Conservation (phyloP, 495 filamentous ascomycete species). For the Xylaria scruposa region DNA sequence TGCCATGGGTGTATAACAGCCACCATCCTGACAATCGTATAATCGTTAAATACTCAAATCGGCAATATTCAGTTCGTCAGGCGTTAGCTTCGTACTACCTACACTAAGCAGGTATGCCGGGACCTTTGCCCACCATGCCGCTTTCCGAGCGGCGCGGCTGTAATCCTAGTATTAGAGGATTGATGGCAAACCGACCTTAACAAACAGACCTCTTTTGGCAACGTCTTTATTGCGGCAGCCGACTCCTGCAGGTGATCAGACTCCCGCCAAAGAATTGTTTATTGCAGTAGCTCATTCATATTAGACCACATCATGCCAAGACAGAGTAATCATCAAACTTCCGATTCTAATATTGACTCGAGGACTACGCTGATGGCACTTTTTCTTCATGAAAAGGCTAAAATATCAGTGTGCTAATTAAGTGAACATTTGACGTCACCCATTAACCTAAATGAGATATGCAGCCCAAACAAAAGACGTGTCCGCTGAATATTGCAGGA, state of each 20-base stretch:
- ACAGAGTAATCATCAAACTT: not conserved
- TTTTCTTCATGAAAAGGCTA: not conserved
- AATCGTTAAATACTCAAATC: not conserved
- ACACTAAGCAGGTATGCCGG: not conserved
- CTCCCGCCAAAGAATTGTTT: slow-evolving; percentile 1
- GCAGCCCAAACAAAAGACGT: slow-evolving; percentile 7
- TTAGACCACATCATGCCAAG: not conserved
- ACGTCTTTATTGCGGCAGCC: slow-evolving; percentile 11
- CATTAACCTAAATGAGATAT: not conserved
- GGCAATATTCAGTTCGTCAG: not conserved
- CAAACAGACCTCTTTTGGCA: not conserved
- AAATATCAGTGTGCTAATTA: not conserved
- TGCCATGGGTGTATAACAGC: slow-evolving; percentile 2
- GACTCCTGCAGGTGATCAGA: slow-evolving; percentile 18
- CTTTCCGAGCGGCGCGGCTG: slow-evolving; percentile 13
- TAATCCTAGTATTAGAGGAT: not conserved
- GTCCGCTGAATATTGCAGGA: not conserved
- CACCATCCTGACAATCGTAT: not conserved
- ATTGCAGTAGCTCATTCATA: not conserved
- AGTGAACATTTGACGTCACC: not conserved
- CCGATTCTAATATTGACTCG: not conserved
- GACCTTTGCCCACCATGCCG: not conserved
- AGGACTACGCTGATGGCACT: not conserved
- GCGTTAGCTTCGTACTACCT: slow-evolving; percentile 9
- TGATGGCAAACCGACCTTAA: not conserved